A percentile compares a stretch with the other conserved stretches of the same genome.
These are phyloP conservation scores for Candida maesae DNA, from an alignment of 805 yeast genomes.

Conservation along the genomic window DNA sequence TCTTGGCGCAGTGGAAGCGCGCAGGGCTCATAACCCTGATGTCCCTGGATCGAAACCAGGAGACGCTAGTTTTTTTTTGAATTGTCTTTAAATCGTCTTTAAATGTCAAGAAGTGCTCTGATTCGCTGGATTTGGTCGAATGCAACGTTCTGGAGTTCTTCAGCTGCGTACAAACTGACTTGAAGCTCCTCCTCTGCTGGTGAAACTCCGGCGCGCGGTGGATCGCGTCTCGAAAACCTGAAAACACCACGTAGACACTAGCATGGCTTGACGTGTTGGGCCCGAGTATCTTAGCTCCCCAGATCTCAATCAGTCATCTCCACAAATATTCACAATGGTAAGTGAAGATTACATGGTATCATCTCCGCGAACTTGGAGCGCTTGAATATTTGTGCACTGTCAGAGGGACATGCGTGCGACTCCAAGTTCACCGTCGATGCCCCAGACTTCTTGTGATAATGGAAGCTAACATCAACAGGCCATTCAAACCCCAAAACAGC, in stretches of 20 bases:
- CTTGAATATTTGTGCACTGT: too few relatives aligned
- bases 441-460: too few relatives aligned
- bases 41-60: constrained; percentile 96
- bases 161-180: too few relatives aligned
- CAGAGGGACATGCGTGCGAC: too few relatives aligned
- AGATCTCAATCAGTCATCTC: neutral
- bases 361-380: too few relatives aligned
- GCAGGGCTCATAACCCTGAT: constrained; percentile 99
- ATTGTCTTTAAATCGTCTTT: neutral
- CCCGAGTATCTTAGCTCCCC: neutral
- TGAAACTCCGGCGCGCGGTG: neutral
- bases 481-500: constrained; percentile 80
- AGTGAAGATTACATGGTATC: too few relatives aligned
- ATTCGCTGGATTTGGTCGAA: too few relatives aligned
- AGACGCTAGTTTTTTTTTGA: constrained; percentile 61
- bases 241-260: constrained; percentile 11
- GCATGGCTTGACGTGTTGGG: neutral
- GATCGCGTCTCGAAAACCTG: constrained; percentile 4
- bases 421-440: too few relatives aligned
- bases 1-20: constrained; percentile 99
- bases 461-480: constrained; percentile 46
- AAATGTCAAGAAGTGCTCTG: too few relatives aligned
- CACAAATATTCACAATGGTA: neutral
- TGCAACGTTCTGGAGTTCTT: too few relatives aligned
- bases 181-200: too few relatives aligned